Evolutionary conservation across 108 stramenopile species (phyloP), one percentile per base, ranked within the genome.

Genomic region (Cyclostephanos invisitatus): DNA sequence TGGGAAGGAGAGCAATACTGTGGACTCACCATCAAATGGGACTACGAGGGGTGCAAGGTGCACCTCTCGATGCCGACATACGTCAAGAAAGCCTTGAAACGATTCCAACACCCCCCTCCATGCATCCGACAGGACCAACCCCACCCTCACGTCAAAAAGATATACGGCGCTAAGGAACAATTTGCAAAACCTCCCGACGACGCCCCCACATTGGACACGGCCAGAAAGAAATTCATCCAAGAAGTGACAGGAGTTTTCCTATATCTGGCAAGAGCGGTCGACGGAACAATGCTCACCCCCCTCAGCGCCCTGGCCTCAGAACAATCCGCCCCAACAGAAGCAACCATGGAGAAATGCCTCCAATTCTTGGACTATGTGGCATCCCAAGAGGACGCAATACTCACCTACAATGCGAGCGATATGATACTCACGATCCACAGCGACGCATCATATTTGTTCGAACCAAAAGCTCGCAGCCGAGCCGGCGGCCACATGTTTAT

Each of bases 311-410:
- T 24, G 83, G 82, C 80, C 51, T 29, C 74, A 20, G 44, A 56
- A 37, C 82, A 86, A 73, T 32, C 78, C 14, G 18, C 42, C 40
- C 60, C 78, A 10, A 74, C 67, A 3, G 7, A 47, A 57, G 21
- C 32, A 4, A 81, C 73, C 9, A 53, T 69, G 46, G 48, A 58
- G 21, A 62, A 49, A 35, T 54, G 28, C 56, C 73, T 27, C 27
- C 67, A 75, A 50, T 69, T 87, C 15, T 68, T 87, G n/a, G 75
- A 87, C 38, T 84, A 87, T 56, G 50, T 54, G 5, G 81, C 85
- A 54, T 69, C 82, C 15, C 70, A 86, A 58, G 82, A 82, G 2
- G 56, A 75, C 46, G 81, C 83, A 57, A 77, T 56, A 3, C 17
- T 83, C 12, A 72, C 77, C 14, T 84, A 73, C n/a, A n/a, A n/a